Percentiles rank a stretch among this genome's conserved stretches.
phyloP scores from a whole-genome alignment of 148 eudicot species.

The Bassia scoparia region DNA sequence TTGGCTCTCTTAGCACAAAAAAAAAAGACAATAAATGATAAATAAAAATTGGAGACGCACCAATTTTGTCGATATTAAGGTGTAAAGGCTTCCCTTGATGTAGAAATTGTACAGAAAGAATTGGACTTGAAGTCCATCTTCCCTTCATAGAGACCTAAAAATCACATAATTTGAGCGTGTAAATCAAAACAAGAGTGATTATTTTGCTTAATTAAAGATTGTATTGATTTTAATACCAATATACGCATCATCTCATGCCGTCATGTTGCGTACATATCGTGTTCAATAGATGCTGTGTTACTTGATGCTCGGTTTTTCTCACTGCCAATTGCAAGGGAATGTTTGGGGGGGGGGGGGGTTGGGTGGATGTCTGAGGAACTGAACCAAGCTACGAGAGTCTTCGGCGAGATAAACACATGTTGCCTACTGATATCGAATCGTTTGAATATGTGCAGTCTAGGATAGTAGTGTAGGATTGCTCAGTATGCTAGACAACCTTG shows the following conservation, averaged over 20 bases:
- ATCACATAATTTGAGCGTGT: not conserved
- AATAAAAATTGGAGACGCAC: not conserved
- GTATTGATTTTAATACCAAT: not conserved
- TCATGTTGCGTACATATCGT: not conserved
- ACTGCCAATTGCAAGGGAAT: conserved; percentile 38
- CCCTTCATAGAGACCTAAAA: conserved; percentile 37
- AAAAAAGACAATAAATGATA: too few relatives aligned
- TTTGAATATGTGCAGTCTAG: conserved; percentile 49
- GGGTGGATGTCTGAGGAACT: too few relatives aligned
- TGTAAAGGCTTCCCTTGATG: conserved; percentile 53
- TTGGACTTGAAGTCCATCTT: conserved; percentile 51
- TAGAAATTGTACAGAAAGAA: conserved; percentile 51
- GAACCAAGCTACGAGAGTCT: conserved; percentile 32
- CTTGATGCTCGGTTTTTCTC: conserved; percentile 25
- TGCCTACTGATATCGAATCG: conserved; percentile 37
- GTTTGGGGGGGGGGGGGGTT: too few relatives aligned
- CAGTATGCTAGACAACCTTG: conserved; percentile 37
- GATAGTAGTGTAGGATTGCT: conserved; percentile 38
- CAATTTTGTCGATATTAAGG: not conserved
- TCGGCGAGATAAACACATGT: conserved; percentile 43
- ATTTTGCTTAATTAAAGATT: too few relatives aligned
- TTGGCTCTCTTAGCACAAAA: too few relatives aligned
- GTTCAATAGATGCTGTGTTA: too few relatives aligned
- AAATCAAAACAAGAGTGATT: not conserved
- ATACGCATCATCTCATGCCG: not conserved